phyloP scores from a whole-genome alignment of 1,284 basidiomycete species.

The Ustilago trichophora region DNA sequence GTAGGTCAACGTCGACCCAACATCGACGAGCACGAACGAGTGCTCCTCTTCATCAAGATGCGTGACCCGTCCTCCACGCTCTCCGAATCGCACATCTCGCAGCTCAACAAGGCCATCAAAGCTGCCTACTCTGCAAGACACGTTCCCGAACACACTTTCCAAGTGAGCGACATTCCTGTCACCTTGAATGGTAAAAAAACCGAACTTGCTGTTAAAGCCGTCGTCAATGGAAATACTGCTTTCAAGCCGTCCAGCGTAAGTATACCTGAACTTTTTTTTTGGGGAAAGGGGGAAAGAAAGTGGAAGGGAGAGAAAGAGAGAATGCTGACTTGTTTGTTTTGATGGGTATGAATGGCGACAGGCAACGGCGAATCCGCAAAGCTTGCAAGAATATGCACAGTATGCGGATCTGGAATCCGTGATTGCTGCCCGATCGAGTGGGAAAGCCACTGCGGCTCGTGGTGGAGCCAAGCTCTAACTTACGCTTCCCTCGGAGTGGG shows the following conservation, averaged over 20 bases:
- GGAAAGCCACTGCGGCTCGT: no score
- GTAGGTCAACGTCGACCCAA: slow-evolving; percentile 52
- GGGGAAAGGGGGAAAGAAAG: neutral
- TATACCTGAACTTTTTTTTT: neutral
- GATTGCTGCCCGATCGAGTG: slow-evolving; percentile 3
- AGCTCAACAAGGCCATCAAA: slow-evolving; percentile 55
- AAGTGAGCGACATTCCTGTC: slow-evolving; percentile 55
- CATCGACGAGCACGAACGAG: slow-evolving; percentile 62
- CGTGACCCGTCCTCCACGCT: slow-evolving; percentile 36
- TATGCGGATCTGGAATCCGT: slow-evolving; percentile 46
- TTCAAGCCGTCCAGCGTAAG: slow-evolving; percentile 49
- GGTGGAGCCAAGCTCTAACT: slow-evolving; percentile 26
- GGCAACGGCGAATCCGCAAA: slow-evolving; percentile 45
- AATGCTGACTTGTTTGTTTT: neutral
- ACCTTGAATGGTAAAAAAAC: slow-evolving; percentile 58
- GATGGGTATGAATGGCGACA: neutral
- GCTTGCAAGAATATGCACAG: slow-evolving; percentile 40
- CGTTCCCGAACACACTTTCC: slow-evolving; percentile 59
- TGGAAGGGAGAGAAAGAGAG: neutral
- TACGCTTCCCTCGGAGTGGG: no score
- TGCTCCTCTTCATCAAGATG: slow-evolving; percentile 63
- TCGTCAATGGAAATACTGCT: slow-evolving; percentile 41
- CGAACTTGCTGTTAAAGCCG: slow-evolving; percentile 56
- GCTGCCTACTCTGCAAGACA: slow-evolving; percentile 55
- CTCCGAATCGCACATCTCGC: slow-evolving; percentile 16